Evolutionary conservation across 192 early-diverging fungal genomes (phyloP).

Genomic region (Coemansia sp.): DNA sequence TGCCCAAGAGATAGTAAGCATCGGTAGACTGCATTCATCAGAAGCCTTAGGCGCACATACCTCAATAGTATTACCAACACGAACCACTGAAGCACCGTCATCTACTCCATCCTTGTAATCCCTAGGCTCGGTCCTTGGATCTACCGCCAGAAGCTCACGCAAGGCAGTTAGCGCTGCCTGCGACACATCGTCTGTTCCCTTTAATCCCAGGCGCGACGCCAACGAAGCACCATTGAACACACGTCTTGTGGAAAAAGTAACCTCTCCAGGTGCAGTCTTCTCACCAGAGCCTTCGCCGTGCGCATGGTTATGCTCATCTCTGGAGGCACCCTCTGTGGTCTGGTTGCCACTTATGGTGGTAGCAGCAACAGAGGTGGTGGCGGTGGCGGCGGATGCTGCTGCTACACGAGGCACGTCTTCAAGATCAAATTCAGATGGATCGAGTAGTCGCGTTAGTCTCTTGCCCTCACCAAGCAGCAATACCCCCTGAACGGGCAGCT

Average conservation of each 20-base stretch:
- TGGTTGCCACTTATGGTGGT: too few relatives aligned
- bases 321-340: too few relatives aligned
- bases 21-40: slow-evolving; percentile 13
- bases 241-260: slow-evolving; percentile 14
- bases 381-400: neutral
- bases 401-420: slow-evolving; percentile 15
- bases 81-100: neutral
- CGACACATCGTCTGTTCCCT: neutral
- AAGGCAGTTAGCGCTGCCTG: slow-evolving; percentile 16
- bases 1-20: slow-evolving; percentile 57
- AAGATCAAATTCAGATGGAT: slow-evolving; percentile 45
- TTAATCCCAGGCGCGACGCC: slow-evolving; percentile 20
- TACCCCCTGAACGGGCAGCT: slow-evolving; percentile 40
- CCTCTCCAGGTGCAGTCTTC: neutral
- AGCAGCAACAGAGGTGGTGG: too few relatives aligned
- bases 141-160: slow-evolving; percentile 20
- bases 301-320: neutral
- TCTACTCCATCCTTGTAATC: neutral
- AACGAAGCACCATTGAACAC: slow-evolving; percentile 21
- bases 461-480: slow-evolving; percentile 38
- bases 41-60: slow-evolving; percentile 5
- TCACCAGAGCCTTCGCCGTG: neutral
- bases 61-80: slow-evolving; percentile 12
- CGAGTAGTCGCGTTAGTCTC: slow-evolving; percentile 25
- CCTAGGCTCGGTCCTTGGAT: slow-evolving; percentile 5